Base-by-base conservation (phyloP, 176 grass and related monocot species). In the Carex pumila region DNA sequence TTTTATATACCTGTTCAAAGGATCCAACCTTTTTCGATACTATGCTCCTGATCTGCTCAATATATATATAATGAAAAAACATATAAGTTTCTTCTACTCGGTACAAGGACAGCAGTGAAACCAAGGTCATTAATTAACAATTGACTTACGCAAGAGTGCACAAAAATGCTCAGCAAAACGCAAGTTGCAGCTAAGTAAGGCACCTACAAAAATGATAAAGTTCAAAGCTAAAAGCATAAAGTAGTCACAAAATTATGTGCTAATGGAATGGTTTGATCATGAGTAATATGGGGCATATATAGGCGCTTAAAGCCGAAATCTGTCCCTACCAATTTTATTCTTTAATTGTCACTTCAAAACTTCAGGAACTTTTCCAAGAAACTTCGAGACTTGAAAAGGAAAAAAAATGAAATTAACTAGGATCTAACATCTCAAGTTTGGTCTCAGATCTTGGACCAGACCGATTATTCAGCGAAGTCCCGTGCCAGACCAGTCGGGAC, bases 11-110 rank as follows among this genome's bases (percentile, higher is more conserved):
- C 96, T 99, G 96, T 79, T 99, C 96, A 79, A 58, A 81, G 39
- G 93, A 71, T 85, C 89, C 83, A 13, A 95, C 96, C 69, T 81
- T 99, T 81, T 89, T 93, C 19, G 96, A 99, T 7, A 99, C 91
- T 47, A 79, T 95, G 75, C 88, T 95, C 34, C 96, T 89, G 84
- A 99, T 93, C 96, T 76, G 49, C 12, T 76, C 49, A 31, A 31
- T 30, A 3, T 54, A 53, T 43, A 49, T 54, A 49, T 76, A 54
- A 76, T 7, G 7, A 56, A 62, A 73, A 29, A 50, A 5, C 19
- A 37, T 53, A 47, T 53, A 30, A 12, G 68, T 50, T 65, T 83
- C 7, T 69, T 84, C 36, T 53, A 10, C 82, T 82, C 17, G 4
- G 14, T 60, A n/a, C n/a, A 68, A 57, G 14, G 60, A 88, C 17